Base-by-base conservation (phyloP, 2,329 filamentous ascomycete species). In the Sclerotinia trifoliorum region DNA sequence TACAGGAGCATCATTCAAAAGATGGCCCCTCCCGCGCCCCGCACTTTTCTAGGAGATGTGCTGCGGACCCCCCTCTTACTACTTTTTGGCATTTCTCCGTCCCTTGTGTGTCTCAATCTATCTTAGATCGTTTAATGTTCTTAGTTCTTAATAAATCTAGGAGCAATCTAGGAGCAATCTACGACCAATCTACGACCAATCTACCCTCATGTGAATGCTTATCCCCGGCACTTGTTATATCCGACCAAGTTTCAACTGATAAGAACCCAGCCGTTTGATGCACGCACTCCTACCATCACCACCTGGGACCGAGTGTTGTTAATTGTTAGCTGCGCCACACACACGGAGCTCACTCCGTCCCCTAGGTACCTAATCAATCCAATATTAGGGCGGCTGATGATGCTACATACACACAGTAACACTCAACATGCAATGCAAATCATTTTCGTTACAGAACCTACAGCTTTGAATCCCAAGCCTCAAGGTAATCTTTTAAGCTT, bases 361-460 rank as follows among this genome's bases (percentile, higher is more conserved):
- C 6, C 7, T 35, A 35, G 32, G 32, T 35, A 5, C 32, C 32
- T 35, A 10, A 6, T 26, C 26, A 26, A 11, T 52, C 39, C 39
- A 15, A 42, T 39, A 10, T 39, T 11, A 3, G 39, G 10, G 39
- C 39, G 39, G 39, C 39, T 13, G 11, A 35, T 13, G 39, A 39
- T 39, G 39, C 39, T 39, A 39, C 35, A 7, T 35, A 39, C 35
- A 13, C 35, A 39, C 35, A 39, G 35, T 42, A 42, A 42, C 39
- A 42, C 21, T 29, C 57, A 61, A n/a, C 42, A 32, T 62, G 44
- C 58, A 49, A 62, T 62, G 58, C 58, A 62, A 62, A 62, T 49
- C 58, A 62, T 56, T 29, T 29, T 19, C 15, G 13, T 42, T 42
- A 42, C 39, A 42, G 39, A 42, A 17, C 39, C 35, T 61, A 49